Evolutionary conservation across 108 stramenopile genomes (phyloP), one percentile per base, ranked within the genome.

Genomic region (Aurantiochytrium sp.): DNA sequence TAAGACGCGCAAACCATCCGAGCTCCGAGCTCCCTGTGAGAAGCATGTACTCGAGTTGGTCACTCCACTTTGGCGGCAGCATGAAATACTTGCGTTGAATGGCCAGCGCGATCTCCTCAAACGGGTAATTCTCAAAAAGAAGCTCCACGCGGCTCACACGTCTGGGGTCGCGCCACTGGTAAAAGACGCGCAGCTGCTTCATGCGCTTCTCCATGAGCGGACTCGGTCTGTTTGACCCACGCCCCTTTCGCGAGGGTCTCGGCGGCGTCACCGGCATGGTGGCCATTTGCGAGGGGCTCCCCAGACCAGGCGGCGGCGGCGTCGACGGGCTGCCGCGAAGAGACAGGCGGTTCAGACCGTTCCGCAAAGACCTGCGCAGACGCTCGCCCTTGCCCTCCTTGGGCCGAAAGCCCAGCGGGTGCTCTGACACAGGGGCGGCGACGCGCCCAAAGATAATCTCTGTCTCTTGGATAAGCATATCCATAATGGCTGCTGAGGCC

Each of bases 41-140:
- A 23, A 53, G 76, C 25, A 83, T n/a, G 51, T 83, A 83, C 25
- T 83, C 76, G 4, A 83, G 76, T 4, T 83, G 76, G 5, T 83
- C 76, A 6, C 49, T 83, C 76, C 76, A 83, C 49, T 53, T 53
- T 0, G 76, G 76, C 76, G 76, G 76, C n/a, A 83, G 76, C 76
- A 83, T 83, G 76, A 53, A 83, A 28, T 83, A 83, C 76, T 83
- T 83, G 45, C 76, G 76, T 23, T 83, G 76, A 35, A 83, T 83
- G 51, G 76, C 76, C 45, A 83, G 51, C 12, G 76, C 76, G 23
- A 83, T 83, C 51, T 83, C 49, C 76, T 83, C 76, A 35, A 83
- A 83, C 23, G 45, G 25, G 4, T 83, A 83, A 45, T 83, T 83
- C 12, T 83, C 51, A 23, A 83, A 83, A 23, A 83, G 76, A 6